These are phyloP conservation scores for Pseudotsuga menziesii DNA, from an alignment of 75 land plant genomes.

Conservation along the genomic window DNA sequence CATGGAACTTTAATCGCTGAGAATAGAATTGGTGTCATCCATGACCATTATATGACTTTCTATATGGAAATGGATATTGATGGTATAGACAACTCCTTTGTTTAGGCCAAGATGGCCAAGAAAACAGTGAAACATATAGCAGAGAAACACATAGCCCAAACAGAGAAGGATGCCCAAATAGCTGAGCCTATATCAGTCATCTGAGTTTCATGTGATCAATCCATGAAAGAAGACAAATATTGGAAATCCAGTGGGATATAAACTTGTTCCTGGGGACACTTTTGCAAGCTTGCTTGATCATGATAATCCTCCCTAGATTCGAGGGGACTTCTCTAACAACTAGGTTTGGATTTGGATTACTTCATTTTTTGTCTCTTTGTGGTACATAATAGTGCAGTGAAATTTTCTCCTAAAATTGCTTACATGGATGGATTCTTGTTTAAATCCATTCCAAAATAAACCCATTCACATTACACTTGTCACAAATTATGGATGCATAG, in stretches of 20 bases:
- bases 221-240: constrained; percentile 54
- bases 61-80: constrained; percentile 84
- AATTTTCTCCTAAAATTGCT: background rate
- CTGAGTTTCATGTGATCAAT: constrained; percentile 73
- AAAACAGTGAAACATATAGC: constrained; percentile 30
- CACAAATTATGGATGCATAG: background rate
- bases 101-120: constrained; percentile 49
- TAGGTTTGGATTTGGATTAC: constrained; percentile 30
- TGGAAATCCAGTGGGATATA: constrained; percentile 81
- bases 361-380: background rate
- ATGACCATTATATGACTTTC: constrained; percentile 83
- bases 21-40: constrained; percentile 76
- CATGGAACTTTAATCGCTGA: constrained; percentile 72
- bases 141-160: constrained; percentile 49
- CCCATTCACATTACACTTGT: background rate
- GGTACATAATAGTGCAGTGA: background rate
- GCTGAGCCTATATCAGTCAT: constrained; percentile 61
- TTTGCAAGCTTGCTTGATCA: constrained; percentile 74
- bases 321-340: constrained; percentile 76
- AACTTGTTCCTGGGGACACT: constrained; percentile 72
- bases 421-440: too few species aligned
- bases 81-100: constrained; percentile 75
- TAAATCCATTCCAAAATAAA: background rate
- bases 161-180: constrained; percentile 77
- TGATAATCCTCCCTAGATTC: constrained; percentile 59